A percentile compares a stretch with the other conserved stretches of the same genome.
Evolutionary conservation across 305 asterid genomes (phyloP).

Genomic region (Fraxinus nigra): DNA sequence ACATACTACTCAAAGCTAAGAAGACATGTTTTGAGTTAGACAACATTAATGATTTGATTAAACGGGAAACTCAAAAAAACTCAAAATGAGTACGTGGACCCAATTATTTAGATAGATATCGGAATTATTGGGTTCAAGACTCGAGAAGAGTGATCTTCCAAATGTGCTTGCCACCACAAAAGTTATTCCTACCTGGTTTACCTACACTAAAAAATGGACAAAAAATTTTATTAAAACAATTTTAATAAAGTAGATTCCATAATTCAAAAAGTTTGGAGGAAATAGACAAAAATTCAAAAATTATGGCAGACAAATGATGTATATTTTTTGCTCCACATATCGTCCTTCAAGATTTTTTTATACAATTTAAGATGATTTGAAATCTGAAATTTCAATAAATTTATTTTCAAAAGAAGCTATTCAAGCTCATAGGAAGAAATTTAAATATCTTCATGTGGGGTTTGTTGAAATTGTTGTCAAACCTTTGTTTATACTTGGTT

Average conservation of each 20-base stretch:
- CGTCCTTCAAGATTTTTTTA: neutral
- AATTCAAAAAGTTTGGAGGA: neutral
- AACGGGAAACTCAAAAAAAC: neutral
- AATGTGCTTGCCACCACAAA: neutral
- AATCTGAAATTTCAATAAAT: too few relatives aligned
- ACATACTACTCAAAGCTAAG: neutral
- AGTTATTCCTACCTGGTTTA: neutral
- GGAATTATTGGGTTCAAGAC: neutral
- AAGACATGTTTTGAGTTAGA: neutral
- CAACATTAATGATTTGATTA: neutral
- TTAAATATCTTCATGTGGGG: too few relatives aligned
- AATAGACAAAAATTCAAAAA: neutral
- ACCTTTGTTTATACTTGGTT: neutral
- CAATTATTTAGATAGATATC: neutral
- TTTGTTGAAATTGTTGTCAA: neutral
- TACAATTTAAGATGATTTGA: neutral
- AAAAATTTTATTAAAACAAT: neutral
- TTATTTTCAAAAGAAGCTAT: too few relatives aligned
- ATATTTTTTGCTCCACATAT: neutral
- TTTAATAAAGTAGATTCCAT: neutral
- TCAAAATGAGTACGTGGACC: neutral
- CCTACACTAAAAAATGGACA: neutral
- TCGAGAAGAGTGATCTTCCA: neutral
- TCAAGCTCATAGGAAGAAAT: too few relatives aligned
- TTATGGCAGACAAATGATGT: neutral